Evolutionary conservation across 2,329 filamentous ascomycete species (phyloP), one percentile per base, ranked within the genome.

Genomic region (Arachnomyces sp.): DNA sequence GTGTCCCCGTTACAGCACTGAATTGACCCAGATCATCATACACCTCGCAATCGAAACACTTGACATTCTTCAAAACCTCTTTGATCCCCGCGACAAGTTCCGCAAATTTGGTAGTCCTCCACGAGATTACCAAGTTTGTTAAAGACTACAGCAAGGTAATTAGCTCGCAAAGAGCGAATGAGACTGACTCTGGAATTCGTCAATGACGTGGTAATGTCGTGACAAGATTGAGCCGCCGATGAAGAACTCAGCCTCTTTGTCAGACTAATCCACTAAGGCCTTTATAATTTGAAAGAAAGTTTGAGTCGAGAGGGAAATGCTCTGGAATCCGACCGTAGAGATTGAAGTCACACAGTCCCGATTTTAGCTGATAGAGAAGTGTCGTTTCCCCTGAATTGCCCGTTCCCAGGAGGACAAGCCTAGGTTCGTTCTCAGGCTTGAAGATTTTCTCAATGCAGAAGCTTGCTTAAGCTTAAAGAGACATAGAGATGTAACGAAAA

Each of bases 1-100:
- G 40, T 9, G 40, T 34, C 9, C 35, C 40, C 16, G 34, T 42
- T 16, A 14, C 14, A 12, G 28, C 40, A 33, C 40, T 42, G 29
- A 42, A 28, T 13, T 21, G 14, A 13, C 38, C 31, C 7, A 42
- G 14, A 38, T 42, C 40, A 14, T 42, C 40, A 28, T 38, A 42
- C 6, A 42, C 14, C n/a, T 42, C 40, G 34, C 35, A 42, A 11
- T 38, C 28, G 21, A 32, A 38, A 9, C 21, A 9, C 3, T 34
- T 7, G 11, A 28, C 12, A 8, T 32, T 11, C n/a, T 34, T n/a
- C 6, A 42, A 18, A 28, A 38, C 17, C 16, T 25, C 17, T 25
- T 31, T 38, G 28, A 34, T 21, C 3, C 11, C 16, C 14, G 15
- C 18, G 12, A 35, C 21, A 13, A 31, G 35, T 3, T 17, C 1